Percentiles rank a stretch among this genome's conserved stretches.
Evolutionary conservation across 768 basidiomycete genomes (phyloP).

Genomic region (Kwoniella mangroviensis): DNA sequence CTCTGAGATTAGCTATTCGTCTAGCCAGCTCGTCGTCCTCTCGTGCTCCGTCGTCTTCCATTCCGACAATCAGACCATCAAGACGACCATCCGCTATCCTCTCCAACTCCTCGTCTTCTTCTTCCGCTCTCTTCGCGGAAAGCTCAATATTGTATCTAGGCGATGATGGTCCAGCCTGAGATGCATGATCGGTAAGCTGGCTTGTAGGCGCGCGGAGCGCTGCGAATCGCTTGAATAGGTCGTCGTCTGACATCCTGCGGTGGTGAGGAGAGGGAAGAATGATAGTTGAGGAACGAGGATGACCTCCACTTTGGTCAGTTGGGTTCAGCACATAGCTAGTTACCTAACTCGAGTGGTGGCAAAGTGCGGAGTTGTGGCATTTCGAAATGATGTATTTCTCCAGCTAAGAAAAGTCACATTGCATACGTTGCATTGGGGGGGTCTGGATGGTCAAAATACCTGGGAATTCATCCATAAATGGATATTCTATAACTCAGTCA

Average conservation of each 20-base stretch:
- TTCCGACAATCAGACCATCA: neutral
- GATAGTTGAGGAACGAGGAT: neutral
- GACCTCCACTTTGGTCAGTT: slow-evolving; percentile 6
- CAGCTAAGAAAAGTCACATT: too few relatives aligned
- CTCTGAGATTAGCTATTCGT: slow-evolving; percentile 17
- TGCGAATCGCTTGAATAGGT: slow-evolving; percentile 36
- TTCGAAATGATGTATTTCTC: too few relatives aligned
- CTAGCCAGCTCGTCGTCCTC: slow-evolving; percentile 15
- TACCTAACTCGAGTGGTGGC: too few relatives aligned
- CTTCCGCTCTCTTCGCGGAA: slow-evolving; percentile 11
- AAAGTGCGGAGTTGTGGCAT: too few relatives aligned
- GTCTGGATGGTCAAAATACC: too few relatives aligned
- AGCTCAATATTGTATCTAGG: neutral
- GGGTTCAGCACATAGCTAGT: neutral
- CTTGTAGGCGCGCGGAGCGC: slow-evolving; percentile 29
- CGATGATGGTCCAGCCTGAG: neutral
- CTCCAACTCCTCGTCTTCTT: slow-evolving; percentile 43
- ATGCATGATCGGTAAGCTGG: neutral
- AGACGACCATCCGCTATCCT: slow-evolving; percentile 36
- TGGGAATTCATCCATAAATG: too few relatives aligned
- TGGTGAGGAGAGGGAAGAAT: neutral
- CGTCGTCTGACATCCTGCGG: slow-evolving; percentile 24
- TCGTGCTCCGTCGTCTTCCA: slow-evolving; percentile 1
- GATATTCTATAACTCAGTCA: too few relatives aligned
- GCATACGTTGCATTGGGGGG: too few relatives aligned